These are phyloP conservation scores for Aspergillus ochraceoroseus DNA, from an alignment of 2,329 filamentous ascomycete species.

Conservation along the genomic window DNA sequence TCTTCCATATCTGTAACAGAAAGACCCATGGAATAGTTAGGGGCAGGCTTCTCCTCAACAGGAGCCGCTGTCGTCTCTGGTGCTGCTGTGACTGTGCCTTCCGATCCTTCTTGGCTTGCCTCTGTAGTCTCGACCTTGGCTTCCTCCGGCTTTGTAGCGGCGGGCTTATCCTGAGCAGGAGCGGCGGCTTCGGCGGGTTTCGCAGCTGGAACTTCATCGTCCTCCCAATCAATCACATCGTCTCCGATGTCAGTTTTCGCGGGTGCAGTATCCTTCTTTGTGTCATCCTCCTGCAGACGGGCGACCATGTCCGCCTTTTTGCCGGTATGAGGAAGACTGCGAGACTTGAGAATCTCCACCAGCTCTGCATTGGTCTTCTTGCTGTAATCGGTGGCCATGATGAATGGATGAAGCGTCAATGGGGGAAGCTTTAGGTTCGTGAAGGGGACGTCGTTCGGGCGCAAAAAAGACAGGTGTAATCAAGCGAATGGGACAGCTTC, in stretches of 20 bases:
- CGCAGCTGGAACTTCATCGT: constrained; percentile 34
- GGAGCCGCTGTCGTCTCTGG: constrained; percentile 17
- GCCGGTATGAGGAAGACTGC: constrained; percentile 45
- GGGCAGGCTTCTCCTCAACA: constrained; percentile 32
- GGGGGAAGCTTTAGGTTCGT: not conserved
- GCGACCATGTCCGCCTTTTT: constrained; percentile 50
- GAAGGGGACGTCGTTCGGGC: not conserved
- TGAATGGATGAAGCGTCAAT: constrained; percentile 3
- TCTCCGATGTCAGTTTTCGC: constrained; percentile 33
- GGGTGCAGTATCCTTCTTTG: constrained; percentile 19
- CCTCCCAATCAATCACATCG: constrained; percentile 46
- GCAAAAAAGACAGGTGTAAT: not conserved
- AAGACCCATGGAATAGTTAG: constrained; percentile 42
- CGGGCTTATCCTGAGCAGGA: constrained; percentile 18
- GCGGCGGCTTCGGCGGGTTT: constrained; percentile 33
- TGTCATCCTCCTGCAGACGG: constrained; percentile 45
- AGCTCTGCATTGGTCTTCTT: constrained; percentile 50
- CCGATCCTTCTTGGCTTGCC: constrained; percentile 15
- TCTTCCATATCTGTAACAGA: constrained; percentile 43
- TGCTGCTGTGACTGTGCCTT: constrained; percentile 20
- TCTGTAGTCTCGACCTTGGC: constrained; percentile 20
- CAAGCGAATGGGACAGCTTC: not conserved
- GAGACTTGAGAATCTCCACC: constrained; percentile 47
- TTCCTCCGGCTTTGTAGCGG: constrained; percentile 21
- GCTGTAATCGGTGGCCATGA: constrained; percentile 44